Base-by-base conservation (phyloP, 1,284 basidiomycete genomes). In the Ustilago tritici region DNA sequence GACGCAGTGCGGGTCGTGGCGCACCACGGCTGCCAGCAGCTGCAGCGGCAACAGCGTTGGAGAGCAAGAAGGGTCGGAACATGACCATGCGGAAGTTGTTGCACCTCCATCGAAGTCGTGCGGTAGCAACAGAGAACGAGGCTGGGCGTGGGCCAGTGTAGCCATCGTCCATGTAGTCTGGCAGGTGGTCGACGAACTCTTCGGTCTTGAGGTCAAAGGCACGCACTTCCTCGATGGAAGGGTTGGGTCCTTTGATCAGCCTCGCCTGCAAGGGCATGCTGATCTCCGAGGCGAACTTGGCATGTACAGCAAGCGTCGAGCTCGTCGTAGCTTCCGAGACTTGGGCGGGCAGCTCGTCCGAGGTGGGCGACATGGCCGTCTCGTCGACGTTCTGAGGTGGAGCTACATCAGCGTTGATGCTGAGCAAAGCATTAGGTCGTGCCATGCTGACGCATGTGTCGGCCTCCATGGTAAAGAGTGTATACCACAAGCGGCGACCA, bases 1-100 rank as follows among this genome's bases (percentile, higher is more conserved):
- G 76, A 15, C 71, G 67, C 34, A 73, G 58, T 17, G 61, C 60
- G 2, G 76, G 76, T 28, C 76, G 57, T 14, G 61, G 38, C n/a
- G 62, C 57, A 9, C 76, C 76, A 12, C 68, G 61, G 43, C 57
- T 61, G 28, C 76, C 61, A 11, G 76, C 76, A 32, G 71, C 61
- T 15, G 76, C 71, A 17, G 76, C 76, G 15, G 70, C 65, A 7
- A 78, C 70, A 2, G 76, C 71, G 31, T 66, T 70, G 9, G 76
- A 78, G 14, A 78, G 76, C 59, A 78, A 47, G 62, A 78, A 78
- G 28, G 76, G 76, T 36, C 76, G 64, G 68, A 78, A 78, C 68
- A 74, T 78, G 62, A 78, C 70, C 76, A 78, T 78, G 53, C 76
- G 70, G 49, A 78, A 73, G 68, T 78, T 78, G 65, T 74, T 74